Evolutionary conservation across 2,329 filamentous ascomycete genomes (phyloP).

Genomic region (Mycosphaerella arachidis): DNA sequence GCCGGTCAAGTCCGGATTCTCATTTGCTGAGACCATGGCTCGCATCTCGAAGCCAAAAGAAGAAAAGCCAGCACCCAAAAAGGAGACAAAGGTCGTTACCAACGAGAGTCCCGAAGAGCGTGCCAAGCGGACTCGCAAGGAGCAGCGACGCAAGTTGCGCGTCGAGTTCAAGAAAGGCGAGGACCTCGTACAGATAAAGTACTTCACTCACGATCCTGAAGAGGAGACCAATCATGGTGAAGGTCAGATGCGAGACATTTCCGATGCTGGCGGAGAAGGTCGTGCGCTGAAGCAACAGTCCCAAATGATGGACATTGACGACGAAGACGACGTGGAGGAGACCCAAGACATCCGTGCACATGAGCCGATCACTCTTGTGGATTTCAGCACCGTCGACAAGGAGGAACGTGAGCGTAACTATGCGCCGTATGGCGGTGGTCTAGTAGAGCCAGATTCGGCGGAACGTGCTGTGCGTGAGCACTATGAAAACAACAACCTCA

Average conservation of each 20-base stretch:
- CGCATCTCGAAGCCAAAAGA: constrained; percentile 53
- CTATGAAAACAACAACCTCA: constrained; percentile 44
- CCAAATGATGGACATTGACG: constrained; percentile 61
- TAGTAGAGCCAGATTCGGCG: constrained; percentile 36
- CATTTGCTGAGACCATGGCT: constrained; percentile 37
- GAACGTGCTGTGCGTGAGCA: constrained; percentile 42
- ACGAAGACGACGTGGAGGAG: constrained; percentile 57
- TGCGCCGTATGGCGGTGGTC: constrained; percentile 43
- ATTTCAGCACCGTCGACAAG: constrained; percentile 40
- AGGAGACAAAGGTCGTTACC: constrained; percentile 50
- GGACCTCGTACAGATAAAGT: constrained; percentile 61
- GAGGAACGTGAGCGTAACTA: constrained; percentile 44
- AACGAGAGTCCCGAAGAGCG: constrained; percentile 66
- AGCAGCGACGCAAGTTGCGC: constrained; percentile 63
- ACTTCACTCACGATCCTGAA: constrained; percentile 67
- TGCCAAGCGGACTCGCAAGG: constrained; percentile 65
- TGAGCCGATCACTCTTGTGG: constrained; percentile 34
- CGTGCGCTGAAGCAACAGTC: constrained; percentile 54
- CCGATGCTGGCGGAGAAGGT: constrained; percentile 64
- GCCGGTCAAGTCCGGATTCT: constrained; percentile 33
- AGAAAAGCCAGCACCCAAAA: constrained; percentile 44
- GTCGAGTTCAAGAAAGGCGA: constrained; percentile 67
- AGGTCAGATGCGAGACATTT: constrained; percentile 66
- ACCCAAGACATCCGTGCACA: constrained; percentile 49
- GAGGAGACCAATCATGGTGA: constrained; percentile 65